A percentile compares a stretch with the other conserved stretches of the same genome.
phyloP scores from a whole-genome alignment of 2,329 filamentous ascomycete species.

The Penicillium sp. region DNA sequence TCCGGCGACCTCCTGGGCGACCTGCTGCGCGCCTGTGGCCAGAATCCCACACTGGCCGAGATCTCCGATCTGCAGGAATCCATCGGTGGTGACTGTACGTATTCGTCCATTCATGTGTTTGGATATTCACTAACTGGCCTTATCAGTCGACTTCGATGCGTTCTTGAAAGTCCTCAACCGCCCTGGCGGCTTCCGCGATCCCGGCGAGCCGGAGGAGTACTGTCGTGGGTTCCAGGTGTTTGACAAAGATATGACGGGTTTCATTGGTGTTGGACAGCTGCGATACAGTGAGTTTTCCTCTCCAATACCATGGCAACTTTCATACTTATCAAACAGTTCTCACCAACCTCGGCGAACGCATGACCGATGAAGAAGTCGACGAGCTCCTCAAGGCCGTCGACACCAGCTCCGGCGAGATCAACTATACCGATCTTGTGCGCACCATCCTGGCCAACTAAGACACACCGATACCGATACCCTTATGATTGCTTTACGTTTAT shows the following conservation, averaged over 20 bases:
- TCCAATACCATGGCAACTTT: background rate
- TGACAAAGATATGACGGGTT: constrained; percentile 97
- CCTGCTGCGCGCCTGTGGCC: constrained; percentile 89
- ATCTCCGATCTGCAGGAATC: constrained; percentile 88
- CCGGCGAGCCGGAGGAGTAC: constrained; percentile 96
- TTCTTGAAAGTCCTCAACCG: constrained; percentile 97
- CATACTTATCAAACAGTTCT: constrained; percentile 54
- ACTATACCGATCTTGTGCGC: constrained; percentile 87
- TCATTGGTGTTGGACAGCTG: constrained; percentile 94
- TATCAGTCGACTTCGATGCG: constrained; percentile 88
- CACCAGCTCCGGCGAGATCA: constrained; percentile 91
- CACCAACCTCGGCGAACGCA: constrained; percentile 98
- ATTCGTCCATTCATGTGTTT: background rate
- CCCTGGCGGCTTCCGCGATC: constrained; percentile 95
- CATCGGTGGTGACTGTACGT: constrained; percentile 85
- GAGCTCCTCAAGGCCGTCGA: constrained; percentile 98
- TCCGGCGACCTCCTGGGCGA: constrained; percentile 81
- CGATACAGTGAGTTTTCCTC: constrained; percentile 61
- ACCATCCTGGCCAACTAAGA: constrained; percentile 77
- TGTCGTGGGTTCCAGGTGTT: constrained; percentile 99
- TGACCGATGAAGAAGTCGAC: constrained; percentile 97
- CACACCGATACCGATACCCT: constrained; percentile 12
- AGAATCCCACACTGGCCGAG: constrained; percentile 93
- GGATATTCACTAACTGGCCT: background rate
- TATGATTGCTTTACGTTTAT: constrained; percentile 15